Evolutionary conservation across 768 basidiomycete genomes (phyloP), one percentile per base, ranked within the genome.

Genomic region (Phanerodontia chrysosporium): DNA sequence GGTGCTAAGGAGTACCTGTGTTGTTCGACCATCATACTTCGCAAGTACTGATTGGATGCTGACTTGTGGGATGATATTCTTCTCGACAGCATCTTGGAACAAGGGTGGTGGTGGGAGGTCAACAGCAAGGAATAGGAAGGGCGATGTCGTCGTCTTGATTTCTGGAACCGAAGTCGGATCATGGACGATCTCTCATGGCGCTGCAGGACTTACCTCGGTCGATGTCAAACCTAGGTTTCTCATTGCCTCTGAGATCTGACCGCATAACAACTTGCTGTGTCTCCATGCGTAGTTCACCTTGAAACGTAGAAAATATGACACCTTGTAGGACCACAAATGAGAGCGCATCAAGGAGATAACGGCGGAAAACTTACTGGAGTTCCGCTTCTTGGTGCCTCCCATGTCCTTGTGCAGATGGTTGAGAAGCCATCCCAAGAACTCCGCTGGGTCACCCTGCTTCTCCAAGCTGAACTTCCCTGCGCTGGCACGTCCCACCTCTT

Each of bases 1-100:
- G 18, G 39, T 42, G 39, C 18, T 18, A 7, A n/a, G 28, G n/a
- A 2, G 67, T 67, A 89, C 93, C 79, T 95, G 93, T 16, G 95
- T 90, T 3, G 89, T 91, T 64, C 76, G 78, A 14, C 97, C 97
- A 72, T 98, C 93, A 73, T 95, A 99, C 74, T 99, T 99, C 21
- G 89, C 82, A 24, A 98, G 80, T 28, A 98, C 87, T 12, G 87
- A 86, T 59, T 94, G 85, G 58, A 99, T 86, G 48, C 89, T 89
- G 61, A 97, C 92, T 80, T 99, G 97, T 30, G 97, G 97, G 63
- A 98, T 97, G 71, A 99, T 98, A 72, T 98, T 98, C 76, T 97
- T 97, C 77, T 97, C 95, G 48, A 96, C 83, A 3, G 90, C 76
- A 69, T 98, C 95, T 74, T 98, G 96, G 74, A 98, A 99, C 39